A percentile compares a stretch with the other conserved stretches of the same genome.
Conservation (phyloP, 495 filamentous ascomycete genomes). For the Acidomyces sp. region DNA sequence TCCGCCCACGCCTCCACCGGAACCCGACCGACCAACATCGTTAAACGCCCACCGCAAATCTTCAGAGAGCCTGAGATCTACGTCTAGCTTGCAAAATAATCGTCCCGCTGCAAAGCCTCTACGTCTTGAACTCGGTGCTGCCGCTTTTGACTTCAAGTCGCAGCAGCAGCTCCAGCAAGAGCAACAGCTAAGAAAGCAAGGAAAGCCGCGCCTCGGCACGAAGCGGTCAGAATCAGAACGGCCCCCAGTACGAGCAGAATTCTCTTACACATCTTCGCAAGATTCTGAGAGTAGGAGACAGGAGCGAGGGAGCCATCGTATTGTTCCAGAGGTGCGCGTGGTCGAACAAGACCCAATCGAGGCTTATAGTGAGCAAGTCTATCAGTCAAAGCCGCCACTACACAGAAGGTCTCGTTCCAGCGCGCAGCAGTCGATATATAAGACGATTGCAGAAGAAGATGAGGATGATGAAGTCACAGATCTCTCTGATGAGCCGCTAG, state of each 20-base stretch:
- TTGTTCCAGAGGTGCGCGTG: slow-evolving; percentile 7
- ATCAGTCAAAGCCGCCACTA: neutral
- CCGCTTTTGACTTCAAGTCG: slow-evolving; percentile 32
- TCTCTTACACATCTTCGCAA: slow-evolving; percentile 11
- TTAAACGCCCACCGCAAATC: slow-evolving; percentile 9
- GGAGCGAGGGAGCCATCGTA: neutral
- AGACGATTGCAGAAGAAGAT: slow-evolving; percentile 41
- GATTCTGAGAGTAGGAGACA: slow-evolving; percentile 14
- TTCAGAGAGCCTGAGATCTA: slow-evolving; percentile 6
- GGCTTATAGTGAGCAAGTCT: slow-evolving; percentile 7
- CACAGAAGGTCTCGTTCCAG: slow-evolving; percentile 13
- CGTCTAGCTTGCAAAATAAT: slow-evolving; percentile 22
- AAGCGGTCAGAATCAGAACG: slow-evolving; percentile 29
- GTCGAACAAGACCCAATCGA: slow-evolving; percentile 15
- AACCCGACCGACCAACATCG: slow-evolving; percentile 46
- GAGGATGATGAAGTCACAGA: slow-evolving; percentile 53
- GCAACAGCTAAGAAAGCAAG: slow-evolving; percentile 11
- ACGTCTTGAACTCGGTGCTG: slow-evolving; percentile 27
- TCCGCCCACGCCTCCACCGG: slow-evolving; percentile 90
- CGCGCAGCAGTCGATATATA: slow-evolving; percentile 3
- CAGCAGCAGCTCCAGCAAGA: slow-evolving; percentile 14
- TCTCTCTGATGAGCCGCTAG: slow-evolving; percentile 54
- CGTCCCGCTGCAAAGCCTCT: slow-evolving; percentile 25
- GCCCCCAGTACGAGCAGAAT: slow-evolving; percentile 19
- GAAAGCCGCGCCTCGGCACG: slow-evolving; percentile 23